Percentiles rank a stretch among this genome's conserved stretches.
These are phyloP conservation scores for Blastocystis sp. DNA, from an alignment of 352 stramenopile species.

Conservation along the genomic window DNA sequence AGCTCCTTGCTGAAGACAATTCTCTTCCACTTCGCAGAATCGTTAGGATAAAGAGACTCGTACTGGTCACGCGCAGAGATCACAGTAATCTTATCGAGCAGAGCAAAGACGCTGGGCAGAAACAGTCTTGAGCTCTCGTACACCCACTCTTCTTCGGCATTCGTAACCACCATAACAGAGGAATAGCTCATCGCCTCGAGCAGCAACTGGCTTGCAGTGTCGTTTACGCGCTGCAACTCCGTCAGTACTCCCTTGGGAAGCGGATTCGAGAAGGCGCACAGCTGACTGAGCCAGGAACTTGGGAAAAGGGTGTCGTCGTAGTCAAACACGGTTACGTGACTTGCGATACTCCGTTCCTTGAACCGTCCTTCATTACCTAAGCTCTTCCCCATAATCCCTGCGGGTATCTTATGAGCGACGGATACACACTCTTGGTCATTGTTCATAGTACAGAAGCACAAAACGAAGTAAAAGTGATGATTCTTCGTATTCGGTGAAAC, in stretches of 20 bases:
- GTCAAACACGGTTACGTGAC: conserved; percentile 75
- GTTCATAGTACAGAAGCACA: no score
- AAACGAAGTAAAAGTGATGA: no score
- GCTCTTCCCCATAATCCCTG: no score
- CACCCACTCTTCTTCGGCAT: conserved; percentile 87
- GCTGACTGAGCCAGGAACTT: conserved; percentile 74
- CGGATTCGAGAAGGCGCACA: neutral
- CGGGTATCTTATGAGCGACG: no score
- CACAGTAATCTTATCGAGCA: conserved; percentile 84
- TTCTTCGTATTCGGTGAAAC: no score
- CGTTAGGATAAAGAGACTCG: conserved; percentile 85
- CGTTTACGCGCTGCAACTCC: conserved; percentile 82
- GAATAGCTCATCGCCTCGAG: conserved; percentile 81
- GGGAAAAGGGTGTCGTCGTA: conserved; percentile 76
- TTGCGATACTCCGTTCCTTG: neutral
- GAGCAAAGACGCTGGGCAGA: conserved; percentile 83
- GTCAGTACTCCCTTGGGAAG: conserved; percentile 21
- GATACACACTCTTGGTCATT: no score
- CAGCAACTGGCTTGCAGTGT: conserved; percentile 82
- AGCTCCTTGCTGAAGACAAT: conserved; percentile 86
- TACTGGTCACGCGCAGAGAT: conserved; percentile 87
- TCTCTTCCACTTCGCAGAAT: conserved; percentile 85
- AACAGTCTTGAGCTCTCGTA: conserved; percentile 85
- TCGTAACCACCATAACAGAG: conserved; percentile 86
- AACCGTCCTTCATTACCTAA: neutral